Evolutionary conservation across 768 basidiomycete species (phyloP).

Genomic region (Boletus rubescentipes): DNA sequence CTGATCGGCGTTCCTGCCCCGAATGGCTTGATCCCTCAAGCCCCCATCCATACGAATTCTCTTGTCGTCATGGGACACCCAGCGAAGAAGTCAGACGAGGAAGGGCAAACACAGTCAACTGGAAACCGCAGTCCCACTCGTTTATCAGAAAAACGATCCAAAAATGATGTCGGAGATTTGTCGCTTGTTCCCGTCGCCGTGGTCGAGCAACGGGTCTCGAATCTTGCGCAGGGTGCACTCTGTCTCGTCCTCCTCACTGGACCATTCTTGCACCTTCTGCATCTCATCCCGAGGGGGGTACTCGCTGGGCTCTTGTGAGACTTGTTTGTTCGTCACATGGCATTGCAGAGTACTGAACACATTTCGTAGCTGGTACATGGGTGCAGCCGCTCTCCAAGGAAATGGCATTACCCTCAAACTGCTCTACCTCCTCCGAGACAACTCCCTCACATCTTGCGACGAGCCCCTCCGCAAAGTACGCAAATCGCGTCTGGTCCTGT

Average conservation of each 20-base stretch:
- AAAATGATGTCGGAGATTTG: conserved; percentile 2
- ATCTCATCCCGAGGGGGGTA: conserved; percentile 78
- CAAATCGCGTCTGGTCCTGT: conserved; percentile 69
- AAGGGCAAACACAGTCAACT: conserved; percentile 24
- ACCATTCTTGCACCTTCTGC: conserved; percentile 79
- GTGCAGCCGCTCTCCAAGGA: conserved; percentile 71
- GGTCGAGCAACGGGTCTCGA: conserved; percentile 92
- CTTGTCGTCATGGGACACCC: conserved; percentile 65
- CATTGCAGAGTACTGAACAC: background rate
- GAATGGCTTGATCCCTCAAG: conserved; percentile 82
- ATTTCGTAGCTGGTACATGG: conserved; percentile 81
- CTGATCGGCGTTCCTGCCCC: conserved; percentile 86
- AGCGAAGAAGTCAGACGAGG: conserved; percentile 38
- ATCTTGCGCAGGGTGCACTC: conserved; percentile 78
- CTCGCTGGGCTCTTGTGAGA: conserved; percentile 82
- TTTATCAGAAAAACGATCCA: conserved; percentile 27
- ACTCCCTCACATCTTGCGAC: conserved; percentile 50
- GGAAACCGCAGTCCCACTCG: background rate
- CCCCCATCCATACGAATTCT: conserved; percentile 89
- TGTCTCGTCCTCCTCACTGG: conserved; percentile 78
- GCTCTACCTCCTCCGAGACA: conserved; percentile 77
- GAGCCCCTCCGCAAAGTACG: conserved; percentile 80
- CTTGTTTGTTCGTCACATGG: conserved; percentile 10
- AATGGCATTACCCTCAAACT: conserved; percentile 85
- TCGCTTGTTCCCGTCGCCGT: conserved; percentile 63